Conservation (phyloP, 768 basidiomycete species). For the Russula ochroleuca region DNA sequence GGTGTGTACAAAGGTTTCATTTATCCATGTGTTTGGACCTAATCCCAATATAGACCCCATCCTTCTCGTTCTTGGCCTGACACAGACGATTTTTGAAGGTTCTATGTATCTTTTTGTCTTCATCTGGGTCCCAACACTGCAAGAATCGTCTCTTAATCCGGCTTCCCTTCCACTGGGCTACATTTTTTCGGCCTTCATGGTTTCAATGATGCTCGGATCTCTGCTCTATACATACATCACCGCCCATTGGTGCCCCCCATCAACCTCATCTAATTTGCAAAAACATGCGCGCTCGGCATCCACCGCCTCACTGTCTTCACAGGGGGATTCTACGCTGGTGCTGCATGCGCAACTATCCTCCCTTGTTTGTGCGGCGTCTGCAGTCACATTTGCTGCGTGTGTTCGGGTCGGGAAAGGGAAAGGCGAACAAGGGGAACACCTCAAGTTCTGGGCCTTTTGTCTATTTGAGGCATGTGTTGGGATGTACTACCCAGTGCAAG, state of each 20-base stretch:
- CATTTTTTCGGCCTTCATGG: conserved; percentile 79
- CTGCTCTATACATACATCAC: conserved; percentile 56
- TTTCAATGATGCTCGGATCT: conserved; percentile 78
- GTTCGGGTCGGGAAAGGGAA: conserved; percentile 35
- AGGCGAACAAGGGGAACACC: conserved; percentile 38
- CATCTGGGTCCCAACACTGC: conserved; percentile 73
- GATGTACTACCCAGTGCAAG: conserved; percentile 76
- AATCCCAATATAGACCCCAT: conserved; percentile 45
- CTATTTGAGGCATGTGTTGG: conserved; percentile 73
- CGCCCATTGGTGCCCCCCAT: conserved; percentile 30
- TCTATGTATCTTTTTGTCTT: conserved; percentile 86
- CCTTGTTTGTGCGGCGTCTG: conserved; percentile 55
- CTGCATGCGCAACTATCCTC: conserved; percentile 67
- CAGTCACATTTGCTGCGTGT: conserved; percentile 51
- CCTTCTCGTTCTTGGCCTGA: conserved; percentile 61
- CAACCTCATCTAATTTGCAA: conserved; percentile 22
- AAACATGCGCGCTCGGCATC: conserved; percentile 20
- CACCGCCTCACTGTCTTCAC: conserved; percentile 5
- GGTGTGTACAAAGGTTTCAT: conserved; percentile 11
- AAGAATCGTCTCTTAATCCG: conserved; percentile 48
- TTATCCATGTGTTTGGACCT: neutral
- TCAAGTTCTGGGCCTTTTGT: conserved; percentile 71
- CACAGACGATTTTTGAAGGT: conserved; percentile 79
- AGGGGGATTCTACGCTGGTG: conserved; percentile 43
- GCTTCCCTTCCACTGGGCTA: conserved; percentile 62